Base-by-base conservation (phyloP, 2,329 filamentous ascomycete genomes). In the Colletotrichum endophyticum region DNA sequence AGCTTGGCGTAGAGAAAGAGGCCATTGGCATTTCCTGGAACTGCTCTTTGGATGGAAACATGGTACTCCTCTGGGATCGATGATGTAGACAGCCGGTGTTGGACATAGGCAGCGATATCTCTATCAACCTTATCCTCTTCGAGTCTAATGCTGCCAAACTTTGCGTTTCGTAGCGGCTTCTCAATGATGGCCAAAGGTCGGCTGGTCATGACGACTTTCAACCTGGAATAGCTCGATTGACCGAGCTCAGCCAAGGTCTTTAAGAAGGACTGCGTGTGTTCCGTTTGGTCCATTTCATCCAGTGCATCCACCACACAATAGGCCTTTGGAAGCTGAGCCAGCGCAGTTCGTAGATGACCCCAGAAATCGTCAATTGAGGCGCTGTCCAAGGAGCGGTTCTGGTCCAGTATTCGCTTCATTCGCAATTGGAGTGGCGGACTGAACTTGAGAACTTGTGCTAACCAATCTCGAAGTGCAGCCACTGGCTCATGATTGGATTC, bases 201-300 rank as follows among this genome's bases (percentile, higher is more conserved):
- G 75, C 86, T 88, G 0, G 88, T 89, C 6, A 88, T 81, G 0
- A 88, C 30, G 0, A 89, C 76, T 73, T 88, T 89, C 73, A 88
- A 79, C 9, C 77, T 80, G 0, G 62, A 68, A 1, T 86, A 82
- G 5, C 75, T 78, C 78, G 79, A 81, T 7, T 80, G 75, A 0
- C 83, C 84, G 1, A 89, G 79, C 0, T 76, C 68, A 2, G 79
- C 81, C 1, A 89, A 79, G 4, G 78, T 66, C 5, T 81, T 63
- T 4, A 88, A 74, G 34, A 88, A 87, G 0, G 75, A 49, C 5
- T 84, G 82, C 0, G 25, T n/a, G 2, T 62, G 59, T 19, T 86
- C 79, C 0, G 80, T 84, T n/a, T 79, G 53, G 56, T 87, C 85
- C 84, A 89, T 88, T 78, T 89, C 88, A 74, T 89, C 88, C 4